Conservation (phyloP, 306 rosid species). For the Vigna mungo region DNA sequence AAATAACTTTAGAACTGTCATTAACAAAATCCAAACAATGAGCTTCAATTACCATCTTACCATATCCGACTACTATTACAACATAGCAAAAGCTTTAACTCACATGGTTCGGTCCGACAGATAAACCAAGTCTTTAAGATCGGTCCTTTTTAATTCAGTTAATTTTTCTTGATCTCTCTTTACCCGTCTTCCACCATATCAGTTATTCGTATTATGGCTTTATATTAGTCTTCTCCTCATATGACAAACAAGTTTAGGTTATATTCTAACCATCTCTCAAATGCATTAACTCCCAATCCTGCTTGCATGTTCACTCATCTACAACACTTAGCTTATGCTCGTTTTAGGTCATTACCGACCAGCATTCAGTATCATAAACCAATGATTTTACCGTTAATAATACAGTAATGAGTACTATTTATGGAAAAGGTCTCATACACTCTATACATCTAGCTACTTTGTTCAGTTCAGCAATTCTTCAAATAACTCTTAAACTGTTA, state of each 20-base stretch:
- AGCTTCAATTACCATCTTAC: constrained; percentile 29
- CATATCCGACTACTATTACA: constrained; percentile 25
- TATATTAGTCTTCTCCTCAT: constrained; percentile 4
- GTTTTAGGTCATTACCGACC: not conserved
- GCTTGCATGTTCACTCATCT: constrained; percentile 8
- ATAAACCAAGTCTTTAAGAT: constrained; percentile 2
- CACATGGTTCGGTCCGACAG: not conserved
- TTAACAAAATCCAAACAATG: constrained; percentile 16
- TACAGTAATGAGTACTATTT: not conserved
- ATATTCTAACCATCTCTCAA: not conserved
- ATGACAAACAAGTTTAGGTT: not conserved
- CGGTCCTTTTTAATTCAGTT: constrained; percentile 12
- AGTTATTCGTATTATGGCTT: not conserved
- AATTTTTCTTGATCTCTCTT: not conserved
- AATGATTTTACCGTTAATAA: constrained; percentile 16
- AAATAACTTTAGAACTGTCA: constrained; percentile 26
- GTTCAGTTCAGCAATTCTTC: constrained; percentile 24
- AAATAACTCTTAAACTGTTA: constrained; percentile 1
- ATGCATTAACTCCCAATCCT: not conserved
- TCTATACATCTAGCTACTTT: constrained; percentile 9
- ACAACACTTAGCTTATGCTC: constrained; percentile 4
- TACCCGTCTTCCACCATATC: not conserved
- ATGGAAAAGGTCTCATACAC: not conserved
- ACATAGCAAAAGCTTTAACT: not conserved
- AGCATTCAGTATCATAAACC: constrained; percentile 14